These are phyloP conservation scores for Colletotrichum plurivorum DNA, from an alignment of 2,329 filamentous ascomycete genomes.

Conservation along the genomic window DNA sequence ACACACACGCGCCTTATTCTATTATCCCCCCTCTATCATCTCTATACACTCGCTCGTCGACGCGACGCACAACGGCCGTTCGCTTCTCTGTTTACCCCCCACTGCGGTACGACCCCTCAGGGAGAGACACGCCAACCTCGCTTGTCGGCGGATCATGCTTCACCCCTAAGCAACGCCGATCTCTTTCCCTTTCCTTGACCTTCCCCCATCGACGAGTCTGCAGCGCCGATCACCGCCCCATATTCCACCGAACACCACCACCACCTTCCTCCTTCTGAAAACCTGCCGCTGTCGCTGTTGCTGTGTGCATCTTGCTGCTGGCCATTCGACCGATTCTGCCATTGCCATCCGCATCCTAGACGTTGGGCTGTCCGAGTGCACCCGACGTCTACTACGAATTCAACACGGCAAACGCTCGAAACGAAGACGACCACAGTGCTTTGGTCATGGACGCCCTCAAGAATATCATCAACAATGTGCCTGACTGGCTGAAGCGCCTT, in stretches of 20 bases:
- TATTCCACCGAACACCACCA: constrained; percentile 21
- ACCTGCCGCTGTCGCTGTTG: constrained; percentile 18
- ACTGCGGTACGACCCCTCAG: constrained; percentile 4
- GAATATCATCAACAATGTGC: constrained; percentile 68
- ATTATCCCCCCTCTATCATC: background rate
- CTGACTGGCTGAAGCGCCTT: constrained; percentile 71
- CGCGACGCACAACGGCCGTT: background rate
- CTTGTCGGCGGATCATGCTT: constrained; percentile 39
- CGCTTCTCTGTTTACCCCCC: background rate
- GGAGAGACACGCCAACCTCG: constrained; percentile 22
- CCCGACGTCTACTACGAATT: constrained; percentile 47
- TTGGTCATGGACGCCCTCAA: constrained; percentile 70
- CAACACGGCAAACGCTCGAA: constrained; percentile 47
- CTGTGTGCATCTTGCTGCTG: constrained; percentile 2
- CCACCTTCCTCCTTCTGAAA: constrained; percentile 1
- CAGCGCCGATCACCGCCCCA: constrained; percentile 34
- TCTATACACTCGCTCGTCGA: background rate
- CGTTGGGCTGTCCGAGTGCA: constrained; percentile 48
- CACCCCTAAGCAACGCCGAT: constrained; percentile 33
- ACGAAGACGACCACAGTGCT: constrained; percentile 47
- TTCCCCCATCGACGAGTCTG: constrained; percentile 48
- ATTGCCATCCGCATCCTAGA: constrained; percentile 21
- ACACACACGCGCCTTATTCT: background rate
- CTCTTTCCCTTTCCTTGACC: constrained; percentile 35
- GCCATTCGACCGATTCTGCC: constrained; percentile 5